Base-by-base conservation (phyloP, 2,329 filamentous ascomycete genomes). In the Elsinoe perseae region DNA sequence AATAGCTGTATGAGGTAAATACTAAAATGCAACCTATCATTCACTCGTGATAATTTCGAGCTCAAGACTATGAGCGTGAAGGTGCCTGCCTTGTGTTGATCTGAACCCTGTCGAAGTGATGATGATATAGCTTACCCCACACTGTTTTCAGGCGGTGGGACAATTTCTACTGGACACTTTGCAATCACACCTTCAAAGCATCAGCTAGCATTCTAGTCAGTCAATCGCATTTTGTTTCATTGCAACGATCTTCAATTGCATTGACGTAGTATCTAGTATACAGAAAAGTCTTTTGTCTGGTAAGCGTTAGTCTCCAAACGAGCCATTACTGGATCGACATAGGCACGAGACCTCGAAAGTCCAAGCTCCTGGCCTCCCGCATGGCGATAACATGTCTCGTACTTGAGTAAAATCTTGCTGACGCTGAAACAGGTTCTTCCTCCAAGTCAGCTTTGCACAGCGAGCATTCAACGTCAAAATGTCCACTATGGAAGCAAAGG, bases 401-500 rank as follows among this genome's bases (percentile, higher is more conserved):
- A 4, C 25, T 32, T 16, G 8, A 50, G 28, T 10, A 21, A 16
- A 14, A 21, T 6, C 10, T 36, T 5, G 30, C 48, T 52, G 18
- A 52, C 18, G 8, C 2, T 28, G 9, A 20, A 3, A 10, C 12
- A 23, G 40, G 12, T 18, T 50, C 44, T 10, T 12, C 21, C 14
- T 9, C 21, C n/a, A n/a, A 43, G n/a, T 2, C 23, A 52, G 16
- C 4, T 23, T 50, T 5, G 27, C 14, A 20, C 30, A n/a, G 12
- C 18, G 10, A 34, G 28, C 18, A 21, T 14, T 7, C 7, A 28
- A 52, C 25, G 36, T 30, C 56, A 62, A 18, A 57, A 68, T 68
- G 65, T 59, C 63, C 30, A 58, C 81, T 65, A 72, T 83, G 70
- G 82, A 80, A 75, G 79, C 85, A 69, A 87, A 84, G 67, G 91